Evolutionary conservation across 2,329 filamentous ascomycete species (phyloP).

Genomic region (Fusarium nodosum): DNA sequence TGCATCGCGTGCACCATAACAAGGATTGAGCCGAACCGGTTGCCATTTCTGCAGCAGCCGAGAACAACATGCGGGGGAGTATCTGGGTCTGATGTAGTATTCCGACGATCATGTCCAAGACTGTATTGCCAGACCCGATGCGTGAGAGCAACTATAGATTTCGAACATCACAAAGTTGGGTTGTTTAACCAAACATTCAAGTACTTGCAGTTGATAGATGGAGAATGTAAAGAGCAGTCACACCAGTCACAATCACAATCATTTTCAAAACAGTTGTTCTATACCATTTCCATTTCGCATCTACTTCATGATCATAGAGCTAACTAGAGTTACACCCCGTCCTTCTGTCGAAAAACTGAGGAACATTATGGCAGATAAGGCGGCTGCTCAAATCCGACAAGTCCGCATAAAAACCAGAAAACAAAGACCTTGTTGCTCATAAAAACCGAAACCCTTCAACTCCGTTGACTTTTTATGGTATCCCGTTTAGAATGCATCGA

Average conservation of each 20-base stretch:
- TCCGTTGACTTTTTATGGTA: constrained; percentile 60
- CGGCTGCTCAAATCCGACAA: constrained; percentile 47
- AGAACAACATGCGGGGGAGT: constrained; percentile 1
- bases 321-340: constrained; percentile 59
- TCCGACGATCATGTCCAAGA: neutral
- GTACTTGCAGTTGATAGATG: too few relatives aligned
- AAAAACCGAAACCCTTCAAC: constrained; percentile 57
- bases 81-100: constrained; percentile 4
- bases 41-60: constrained; percentile 1
- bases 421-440: constrained; percentile 54
- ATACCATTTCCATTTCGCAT: constrained; percentile 55
- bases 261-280: constrained; percentile 36
- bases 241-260: neutral
- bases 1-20: neutral
- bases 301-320: constrained; percentile 59
- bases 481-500: constrained; percentile 51
- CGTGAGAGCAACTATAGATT: neutral
- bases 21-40: constrained; percentile 1
- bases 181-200: too few relatives aligned
- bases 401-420: constrained; percentile 52
- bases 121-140: neutral
- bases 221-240: too few relatives aligned
- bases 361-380: constrained; percentile 54
- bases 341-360: constrained; percentile 42
- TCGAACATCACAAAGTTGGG: neutral